Evolutionary conservation across 306 rosid genomes (phyloP).

Genomic region (Vigna angularis): DNA sequence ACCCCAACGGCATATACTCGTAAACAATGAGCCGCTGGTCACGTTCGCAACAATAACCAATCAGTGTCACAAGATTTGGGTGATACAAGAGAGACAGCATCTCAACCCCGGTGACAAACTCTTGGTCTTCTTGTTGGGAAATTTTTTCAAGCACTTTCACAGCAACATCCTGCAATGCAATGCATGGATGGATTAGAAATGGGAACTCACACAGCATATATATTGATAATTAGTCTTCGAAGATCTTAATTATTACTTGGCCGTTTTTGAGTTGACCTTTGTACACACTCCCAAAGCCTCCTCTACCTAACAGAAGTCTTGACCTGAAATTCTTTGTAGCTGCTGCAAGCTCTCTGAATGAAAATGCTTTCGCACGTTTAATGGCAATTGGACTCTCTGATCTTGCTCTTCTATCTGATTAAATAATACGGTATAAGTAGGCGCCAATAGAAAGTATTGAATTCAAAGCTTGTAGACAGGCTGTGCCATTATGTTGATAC

Average conservation of each 20-base stretch:
- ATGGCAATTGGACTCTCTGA: neutral
- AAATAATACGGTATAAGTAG: constrained; percentile 6
- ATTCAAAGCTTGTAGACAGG: too few relatives aligned
- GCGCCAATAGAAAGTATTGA: neutral
- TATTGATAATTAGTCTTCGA: too few relatives aligned
- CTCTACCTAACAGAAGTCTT: constrained; percentile 76
- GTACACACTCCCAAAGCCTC: constrained; percentile 84
- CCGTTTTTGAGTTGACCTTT: constrained; percentile 74
- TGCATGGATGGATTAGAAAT: neutral
- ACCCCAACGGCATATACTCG: constrained; percentile 47
- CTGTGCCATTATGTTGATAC: too few relatives aligned
- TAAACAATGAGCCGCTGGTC: constrained; percentile 88
- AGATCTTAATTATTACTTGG: constrained; percentile 56
- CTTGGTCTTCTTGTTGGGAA: constrained; percentile 83
- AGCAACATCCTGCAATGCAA: constrained; percentile 62
- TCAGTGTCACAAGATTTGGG: constrained; percentile 78
- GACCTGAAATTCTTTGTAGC: constrained; percentile 78
- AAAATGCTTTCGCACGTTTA: constrained; percentile 48
- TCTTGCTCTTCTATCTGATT: constrained; percentile 61
- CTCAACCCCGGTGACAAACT: constrained; percentile 84
- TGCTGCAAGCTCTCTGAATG: constrained; percentile 74
- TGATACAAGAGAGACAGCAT: constrained; percentile 91
- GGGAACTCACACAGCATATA: too few relatives aligned
- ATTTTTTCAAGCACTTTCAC: constrained; percentile 86
- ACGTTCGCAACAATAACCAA: constrained; percentile 88